phyloP scores from a whole-genome alignment of 2,329 filamentous ascomycete genomes.

The Ophiobolus disseminans region DNA sequence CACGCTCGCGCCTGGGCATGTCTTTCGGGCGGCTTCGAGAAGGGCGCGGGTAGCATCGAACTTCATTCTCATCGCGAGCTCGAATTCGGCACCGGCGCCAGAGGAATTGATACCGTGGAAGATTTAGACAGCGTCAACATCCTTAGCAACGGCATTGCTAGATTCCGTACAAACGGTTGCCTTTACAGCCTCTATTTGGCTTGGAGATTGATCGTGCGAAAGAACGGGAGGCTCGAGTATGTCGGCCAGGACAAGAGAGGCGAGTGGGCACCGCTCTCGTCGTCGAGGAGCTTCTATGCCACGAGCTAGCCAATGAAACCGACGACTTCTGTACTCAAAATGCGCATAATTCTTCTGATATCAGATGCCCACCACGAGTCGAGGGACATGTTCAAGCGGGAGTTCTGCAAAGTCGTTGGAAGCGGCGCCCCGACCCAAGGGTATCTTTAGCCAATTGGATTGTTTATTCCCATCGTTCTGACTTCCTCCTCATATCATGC shows the following conservation, averaged over 20 bases:
- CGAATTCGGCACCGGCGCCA: conserved; percentile 65
- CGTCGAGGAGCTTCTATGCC: conserved; percentile 59
- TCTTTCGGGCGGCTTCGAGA: conserved; percentile 59
- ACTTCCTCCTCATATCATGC: no score
- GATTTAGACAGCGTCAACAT: conserved; percentile 52
- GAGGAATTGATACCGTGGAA: conserved; percentile 72
- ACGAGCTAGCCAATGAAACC: conserved; percentile 69
- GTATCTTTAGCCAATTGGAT: no score
- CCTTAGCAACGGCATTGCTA: conserved; percentile 10
- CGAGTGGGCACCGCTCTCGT: conserved; percentile 49
- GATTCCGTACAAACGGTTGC: conserved; percentile 56
- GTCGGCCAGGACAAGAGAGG: conserved; percentile 63
- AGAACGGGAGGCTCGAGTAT: conserved; percentile 61
- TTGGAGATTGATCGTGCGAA: conserved; percentile 38
- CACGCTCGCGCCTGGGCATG: conserved; percentile 60
- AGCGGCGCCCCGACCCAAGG: no score
- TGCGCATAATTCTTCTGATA: no score
- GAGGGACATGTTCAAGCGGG: no score
- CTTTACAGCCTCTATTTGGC: conserved; percentile 56
- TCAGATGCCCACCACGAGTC: no score
- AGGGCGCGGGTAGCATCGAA: conserved; percentile 62
- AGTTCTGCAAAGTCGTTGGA: no score
- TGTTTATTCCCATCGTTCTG: no score
- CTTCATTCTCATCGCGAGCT: conserved; percentile 64
- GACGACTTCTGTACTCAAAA: conserved; percentile 67